Conservation (phyloP, 441 rosid species). For the Eruca vesicaria region DNA sequence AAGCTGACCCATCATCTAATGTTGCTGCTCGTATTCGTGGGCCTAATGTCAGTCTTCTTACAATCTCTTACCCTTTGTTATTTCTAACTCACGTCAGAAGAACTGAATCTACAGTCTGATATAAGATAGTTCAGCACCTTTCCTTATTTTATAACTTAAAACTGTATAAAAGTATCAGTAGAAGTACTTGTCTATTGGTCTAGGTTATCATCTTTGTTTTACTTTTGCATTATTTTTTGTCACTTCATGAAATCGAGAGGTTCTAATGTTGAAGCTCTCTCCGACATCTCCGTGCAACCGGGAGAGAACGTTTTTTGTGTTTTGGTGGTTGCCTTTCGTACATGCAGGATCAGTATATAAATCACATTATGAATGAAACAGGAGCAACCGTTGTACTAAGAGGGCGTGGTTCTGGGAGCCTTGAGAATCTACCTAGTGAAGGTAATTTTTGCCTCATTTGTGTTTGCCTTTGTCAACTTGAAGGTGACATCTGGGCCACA, state of each 20-base stretch:
- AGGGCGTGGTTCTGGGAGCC: slow-evolving; percentile 80
- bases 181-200: neutral
- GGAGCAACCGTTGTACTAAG: slow-evolving; percentile 83
- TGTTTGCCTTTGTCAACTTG: slow-evolving; percentile 15
- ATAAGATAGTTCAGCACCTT: neutral
- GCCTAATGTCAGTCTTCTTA: slow-evolving; percentile 78
- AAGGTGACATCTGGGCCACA: too few relatives aligned
- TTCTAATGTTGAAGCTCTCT: slow-evolving; percentile 96
- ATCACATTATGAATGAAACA: slow-evolving; percentile 99
- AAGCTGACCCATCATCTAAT: slow-evolving; percentile 67
- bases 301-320: slow-evolving; percentile 93
- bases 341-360: slow-evolving; percentile 99
- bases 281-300: slow-evolving; percentile 93
- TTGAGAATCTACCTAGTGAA: slow-evolving; percentile 48
- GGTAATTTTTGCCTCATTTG: slow-evolving; percentile 43
- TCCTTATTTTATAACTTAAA: neutral
- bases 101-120: neutral
- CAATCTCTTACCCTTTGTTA: slow-evolving; percentile 7
- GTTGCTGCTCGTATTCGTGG: slow-evolving; percentile 88
- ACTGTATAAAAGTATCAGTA: neutral
- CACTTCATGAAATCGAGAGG: slow-evolving; percentile 46
- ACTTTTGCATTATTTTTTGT: neutral
- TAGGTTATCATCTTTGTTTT: slow-evolving; percentile 1
- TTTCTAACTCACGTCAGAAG: neutral
- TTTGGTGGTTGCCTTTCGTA: slow-evolving; percentile 77